These are phyloP conservation scores for Cystobasidiaceae sp. DNA, from an alignment of 1,284 basidiomycete genomes.

Conservation along the genomic window DNA sequence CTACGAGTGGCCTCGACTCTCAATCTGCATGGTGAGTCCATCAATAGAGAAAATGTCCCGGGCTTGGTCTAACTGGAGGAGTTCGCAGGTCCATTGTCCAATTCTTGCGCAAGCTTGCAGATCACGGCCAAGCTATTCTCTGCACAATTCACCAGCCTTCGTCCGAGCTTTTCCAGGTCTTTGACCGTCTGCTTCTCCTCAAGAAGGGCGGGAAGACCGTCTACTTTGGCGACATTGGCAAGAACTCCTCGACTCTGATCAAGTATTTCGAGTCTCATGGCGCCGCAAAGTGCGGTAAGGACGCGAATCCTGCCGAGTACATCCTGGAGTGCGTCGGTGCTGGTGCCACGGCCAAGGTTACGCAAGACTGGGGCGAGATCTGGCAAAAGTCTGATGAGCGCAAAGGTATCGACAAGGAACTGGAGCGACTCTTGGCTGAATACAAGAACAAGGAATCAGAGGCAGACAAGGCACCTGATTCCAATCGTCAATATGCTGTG, in stretches of 20 bases:
- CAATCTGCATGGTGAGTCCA: conserved; percentile 86
- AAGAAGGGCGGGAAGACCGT: conserved; percentile 58
- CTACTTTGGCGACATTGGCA: conserved; percentile 70
- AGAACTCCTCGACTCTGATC: conserved; percentile 56
- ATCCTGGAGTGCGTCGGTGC: conserved; percentile 33
- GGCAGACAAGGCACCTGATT: conserved; percentile 41
- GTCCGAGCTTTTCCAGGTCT: conserved; percentile 59
- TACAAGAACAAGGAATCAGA: conserved; percentile 33
- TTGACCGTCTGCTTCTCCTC: conserved; percentile 56
- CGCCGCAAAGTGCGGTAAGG: conserved; percentile 54
- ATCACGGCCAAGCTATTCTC: conserved; percentile 64
- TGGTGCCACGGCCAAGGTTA: conserved; percentile 6
- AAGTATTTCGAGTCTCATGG: conserved; percentile 65
- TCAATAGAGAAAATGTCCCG: no score
- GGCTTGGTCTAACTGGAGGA: no score
- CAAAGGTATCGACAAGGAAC: background rate
- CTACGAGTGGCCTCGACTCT: conserved; percentile 63
- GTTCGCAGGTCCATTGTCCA: conserved; percentile 75
- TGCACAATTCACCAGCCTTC: conserved; percentile 65
- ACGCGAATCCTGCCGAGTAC: conserved; percentile 50
- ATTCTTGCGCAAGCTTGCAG: conserved; percentile 72
- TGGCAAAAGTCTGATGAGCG: conserved; percentile 11
- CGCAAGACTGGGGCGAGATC: conserved; percentile 21
- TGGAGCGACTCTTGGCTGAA: conserved; percentile 18
- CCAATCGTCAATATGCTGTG: conserved; percentile 43